A percentile compares a stretch with the other conserved stretches of the same genome.
phyloP scores from a whole-genome alignment of 495 filamentous ascomycete species.

The Baudoinia panamericana region DNA sequence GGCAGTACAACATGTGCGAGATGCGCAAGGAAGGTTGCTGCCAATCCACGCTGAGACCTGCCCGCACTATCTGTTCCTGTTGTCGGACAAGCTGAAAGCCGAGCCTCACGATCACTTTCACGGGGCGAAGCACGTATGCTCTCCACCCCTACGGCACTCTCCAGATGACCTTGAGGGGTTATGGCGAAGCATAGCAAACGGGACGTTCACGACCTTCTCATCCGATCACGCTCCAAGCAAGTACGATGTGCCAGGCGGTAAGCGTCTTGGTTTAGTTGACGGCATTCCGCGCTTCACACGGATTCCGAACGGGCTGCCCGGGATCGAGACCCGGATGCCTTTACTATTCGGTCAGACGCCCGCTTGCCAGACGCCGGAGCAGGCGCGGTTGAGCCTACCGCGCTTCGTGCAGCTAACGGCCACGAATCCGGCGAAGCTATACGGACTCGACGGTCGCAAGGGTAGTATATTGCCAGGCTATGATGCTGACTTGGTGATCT shows the following conservation, averaged over 20 bases:
- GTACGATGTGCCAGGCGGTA: conserved; percentile 38
- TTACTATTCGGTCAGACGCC: conserved; percentile 23
- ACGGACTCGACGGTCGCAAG: conserved; percentile 44
- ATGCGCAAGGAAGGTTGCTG: conserved; percentile 42
- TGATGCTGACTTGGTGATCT: conserved; percentile 42
- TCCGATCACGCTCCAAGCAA: conserved; percentile 45
- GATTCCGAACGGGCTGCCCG: conserved; percentile 48
- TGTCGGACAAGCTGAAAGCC: conserved; percentile 33
- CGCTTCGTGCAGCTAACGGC: conserved; percentile 47
- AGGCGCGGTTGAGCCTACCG: conserved; percentile 32
- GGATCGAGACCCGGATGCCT: conserved; percentile 46
- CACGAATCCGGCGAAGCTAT: conserved; percentile 48
- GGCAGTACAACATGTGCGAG: conserved; percentile 40
- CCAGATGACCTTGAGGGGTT: conserved; percentile 26
- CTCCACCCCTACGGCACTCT: conserved; percentile 26
- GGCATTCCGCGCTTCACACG: conserved; percentile 39
- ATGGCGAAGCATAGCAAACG: conserved; percentile 29
- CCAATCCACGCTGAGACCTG: conserved; percentile 53
- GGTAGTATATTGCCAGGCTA: conserved; percentile 42
- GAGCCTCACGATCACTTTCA: conserved; percentile 39
- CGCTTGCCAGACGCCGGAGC: conserved; percentile 8
- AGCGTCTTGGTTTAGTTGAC: conserved; percentile 34
- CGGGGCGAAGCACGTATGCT: conserved; percentile 31
- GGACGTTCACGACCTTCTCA: conserved; percentile 40
- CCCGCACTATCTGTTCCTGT: conserved; percentile 51